phyloP scores from a whole-genome alignment of 192 early-diverging fungal species.

The Spizellomyces sp. region DNA sequence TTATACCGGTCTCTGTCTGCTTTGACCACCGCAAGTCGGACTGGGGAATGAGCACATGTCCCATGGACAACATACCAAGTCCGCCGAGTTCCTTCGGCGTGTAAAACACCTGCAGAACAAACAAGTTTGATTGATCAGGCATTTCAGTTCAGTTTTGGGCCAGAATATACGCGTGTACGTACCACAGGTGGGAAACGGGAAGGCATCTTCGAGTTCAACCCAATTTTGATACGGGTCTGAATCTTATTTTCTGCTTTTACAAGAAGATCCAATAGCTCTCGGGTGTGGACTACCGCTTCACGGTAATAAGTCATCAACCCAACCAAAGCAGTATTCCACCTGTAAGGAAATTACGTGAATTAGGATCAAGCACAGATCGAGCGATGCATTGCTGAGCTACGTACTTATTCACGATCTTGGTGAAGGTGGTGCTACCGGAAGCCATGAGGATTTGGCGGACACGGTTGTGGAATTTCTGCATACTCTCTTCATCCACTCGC shows the following conservation, averaged over 20 bases:
- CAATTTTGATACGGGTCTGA: constrained; percentile 98
- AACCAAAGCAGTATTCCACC: constrained; percentile 67
- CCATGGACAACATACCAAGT: constrained; percentile 98
- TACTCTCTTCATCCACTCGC: constrained; percentile 92
- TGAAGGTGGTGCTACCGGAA: constrained; percentile 95
- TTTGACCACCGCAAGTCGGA: constrained; percentile 95
- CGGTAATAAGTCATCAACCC: constrained; percentile 98
- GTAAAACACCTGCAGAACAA: constrained; percentile 44
- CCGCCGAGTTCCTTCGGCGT: constrained; percentile 95
- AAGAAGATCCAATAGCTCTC: constrained; percentile 93
- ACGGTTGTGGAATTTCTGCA: constrained; percentile 93
- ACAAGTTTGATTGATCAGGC: neutral
- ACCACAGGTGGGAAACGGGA: constrained; percentile 95
- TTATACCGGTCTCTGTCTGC: constrained; percentile 95
- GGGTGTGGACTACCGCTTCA: constrained; percentile 96
- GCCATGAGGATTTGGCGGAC: constrained; percentile 98
- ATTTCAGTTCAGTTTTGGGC: too few relatives aligned
- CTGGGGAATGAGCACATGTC: constrained; percentile 97
- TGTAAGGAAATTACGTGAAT: neutral
- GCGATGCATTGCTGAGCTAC: constrained; percentile 21
- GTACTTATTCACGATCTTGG: constrained; percentile 98
- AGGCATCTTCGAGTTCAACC: constrained; percentile 99
- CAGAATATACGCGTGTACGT: constrained; percentile 52
- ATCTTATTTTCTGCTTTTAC: constrained; percentile 99
- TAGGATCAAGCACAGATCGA: constrained; percentile 14